These are phyloP conservation scores for Trypanosoma caninum DNA, from an alignment of 208 protist genomes.

Conservation along the genomic window DNA sequence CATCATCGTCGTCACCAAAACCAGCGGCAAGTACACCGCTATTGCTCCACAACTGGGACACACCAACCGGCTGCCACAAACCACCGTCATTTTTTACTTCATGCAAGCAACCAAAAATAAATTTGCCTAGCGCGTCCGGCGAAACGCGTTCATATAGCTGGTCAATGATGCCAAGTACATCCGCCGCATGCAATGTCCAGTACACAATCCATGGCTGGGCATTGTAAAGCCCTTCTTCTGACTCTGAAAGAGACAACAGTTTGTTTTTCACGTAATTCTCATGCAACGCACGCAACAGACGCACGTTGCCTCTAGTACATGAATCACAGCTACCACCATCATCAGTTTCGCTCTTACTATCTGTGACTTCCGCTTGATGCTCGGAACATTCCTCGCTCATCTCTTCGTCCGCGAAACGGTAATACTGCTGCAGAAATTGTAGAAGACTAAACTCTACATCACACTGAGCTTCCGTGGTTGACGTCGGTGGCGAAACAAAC, in stretches of 20 bases:
- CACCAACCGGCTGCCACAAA: too few relatives aligned
- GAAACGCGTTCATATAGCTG: conserved; percentile 40
- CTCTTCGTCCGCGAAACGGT: conserved; percentile 39
- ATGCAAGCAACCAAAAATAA: conserved; percentile 50
- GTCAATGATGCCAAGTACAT: conserved; percentile 53
- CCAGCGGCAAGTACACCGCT: background rate
- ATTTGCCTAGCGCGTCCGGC: conserved; percentile 36
- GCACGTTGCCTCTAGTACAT: background rate
- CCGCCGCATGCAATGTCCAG: conserved; percentile 75
- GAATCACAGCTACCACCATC: background rate
- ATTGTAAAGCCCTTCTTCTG: conserved; percentile 41
- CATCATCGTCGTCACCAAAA: conserved; percentile 1
- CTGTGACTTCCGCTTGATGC: conserved; percentile 5
- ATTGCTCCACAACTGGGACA: background rate
- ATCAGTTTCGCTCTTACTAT: conserved; percentile 7
- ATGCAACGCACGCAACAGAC: conserved; percentile 29
- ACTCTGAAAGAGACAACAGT: conserved; percentile 20
- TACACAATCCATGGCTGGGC: conserved; percentile 77
- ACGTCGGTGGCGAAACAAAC: conserved; percentile 18
- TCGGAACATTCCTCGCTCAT: too few relatives aligned
- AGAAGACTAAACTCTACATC: conserved; percentile 57
- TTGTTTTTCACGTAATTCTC: conserved; percentile 29
- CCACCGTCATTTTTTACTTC: conserved; percentile 7
- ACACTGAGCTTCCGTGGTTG: conserved; percentile 46
- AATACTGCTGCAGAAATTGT: conserved; percentile 36